Evolutionary conservation across 1,139 yeast genomes (phyloP).

Genomic region (Pichia sp.): DNA sequence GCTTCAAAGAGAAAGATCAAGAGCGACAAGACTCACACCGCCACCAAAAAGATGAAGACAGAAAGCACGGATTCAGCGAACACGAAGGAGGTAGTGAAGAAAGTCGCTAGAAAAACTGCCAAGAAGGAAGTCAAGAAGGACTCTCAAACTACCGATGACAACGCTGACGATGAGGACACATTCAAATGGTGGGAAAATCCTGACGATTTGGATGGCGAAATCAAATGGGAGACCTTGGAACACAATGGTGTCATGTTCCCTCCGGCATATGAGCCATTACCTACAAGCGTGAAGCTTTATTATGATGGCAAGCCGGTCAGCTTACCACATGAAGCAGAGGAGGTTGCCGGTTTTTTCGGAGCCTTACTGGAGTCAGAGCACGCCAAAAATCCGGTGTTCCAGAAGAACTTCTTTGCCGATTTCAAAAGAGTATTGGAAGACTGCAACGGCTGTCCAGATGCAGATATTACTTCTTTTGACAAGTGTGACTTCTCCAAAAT

Average conservation of each 20-base stretch:
- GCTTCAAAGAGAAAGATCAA: not conserved
- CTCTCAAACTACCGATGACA: not conserved
- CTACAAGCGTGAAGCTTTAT: conserved; percentile 68
- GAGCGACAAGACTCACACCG: not conserved
- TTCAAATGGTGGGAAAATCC: conserved; percentile 88
- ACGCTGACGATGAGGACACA: conserved; percentile 47
- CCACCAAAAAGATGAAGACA: not conserved
- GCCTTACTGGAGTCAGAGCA: conserved; percentile 88
- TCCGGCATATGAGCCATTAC: conserved; percentile 84
- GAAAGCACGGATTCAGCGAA: not conserved
- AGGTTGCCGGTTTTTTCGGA: conserved; percentile 92
- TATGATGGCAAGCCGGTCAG: conserved; percentile 74
- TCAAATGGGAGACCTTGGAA: conserved; percentile 81
- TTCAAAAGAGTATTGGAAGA: conserved; percentile 67
- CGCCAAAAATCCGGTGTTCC: conserved; percentile 81
- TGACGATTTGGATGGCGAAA: conserved; percentile 64
- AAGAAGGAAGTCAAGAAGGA: conserved; percentile 4
- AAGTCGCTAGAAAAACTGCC: not conserved
- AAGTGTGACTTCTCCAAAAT: conserved; percentile 79
- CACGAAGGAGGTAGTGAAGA: not conserved
- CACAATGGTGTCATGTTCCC: conserved; percentile 94
- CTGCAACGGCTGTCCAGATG: conserved; percentile 54
- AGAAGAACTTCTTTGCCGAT: conserved; percentile 80
- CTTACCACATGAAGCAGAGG: conserved; percentile 82
- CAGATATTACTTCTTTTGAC: conserved; percentile 54